Percentiles rank a stretch among this genome's conserved stretches.
phyloP scores from a whole-genome alignment of 371 early-diverging fungal genomes.

The Mortierella sp. region DNA sequence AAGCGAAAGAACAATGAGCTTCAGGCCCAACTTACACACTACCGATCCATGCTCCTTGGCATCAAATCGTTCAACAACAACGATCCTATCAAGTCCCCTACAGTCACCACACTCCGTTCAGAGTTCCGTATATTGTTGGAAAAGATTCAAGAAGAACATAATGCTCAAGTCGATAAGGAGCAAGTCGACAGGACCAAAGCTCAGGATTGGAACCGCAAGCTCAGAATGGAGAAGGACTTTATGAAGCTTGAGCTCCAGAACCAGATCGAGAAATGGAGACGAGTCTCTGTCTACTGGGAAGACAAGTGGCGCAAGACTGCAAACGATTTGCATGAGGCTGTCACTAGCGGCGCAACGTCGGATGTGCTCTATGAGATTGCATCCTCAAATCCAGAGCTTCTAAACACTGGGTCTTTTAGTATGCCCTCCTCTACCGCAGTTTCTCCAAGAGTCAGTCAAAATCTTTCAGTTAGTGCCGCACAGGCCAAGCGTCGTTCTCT shows the following conservation, averaged over 20 bases:
- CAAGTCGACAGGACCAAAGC: conserved; percentile 47
- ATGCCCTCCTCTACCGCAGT: neutral
- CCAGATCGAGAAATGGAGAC: conserved; percentile 52
- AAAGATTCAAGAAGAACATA: conserved; percentile 54
- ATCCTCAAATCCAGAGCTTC: neutral
- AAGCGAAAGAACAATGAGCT: conserved; percentile 52
- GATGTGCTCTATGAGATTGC: conserved; percentile 44
- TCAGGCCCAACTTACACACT: conserved; percentile 45
- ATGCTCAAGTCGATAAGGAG: conserved; percentile 47
- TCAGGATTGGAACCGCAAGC: conserved; percentile 56
- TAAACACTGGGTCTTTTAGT: neutral
- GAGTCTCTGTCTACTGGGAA: conserved; percentile 55
- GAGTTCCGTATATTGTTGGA: conserved; percentile 51
- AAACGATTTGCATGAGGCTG: conserved; percentile 52
- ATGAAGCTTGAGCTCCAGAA: conserved; percentile 56
- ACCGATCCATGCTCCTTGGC: conserved; percentile 50
- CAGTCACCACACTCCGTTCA: conserved; percentile 46
- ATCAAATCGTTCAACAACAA: conserved; percentile 58
- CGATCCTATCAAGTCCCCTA: conserved; percentile 53
- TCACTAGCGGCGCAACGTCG: conserved; percentile 28
- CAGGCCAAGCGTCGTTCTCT: conserved; percentile 29
- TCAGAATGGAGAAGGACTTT: conserved; percentile 56
- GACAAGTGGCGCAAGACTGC: conserved; percentile 55
- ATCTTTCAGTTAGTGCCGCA: neutral
- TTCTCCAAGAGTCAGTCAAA: conserved; percentile 11